Percentiles rank a stretch among this genome's conserved stretches.
Conservation (phyloP, 148 eudicot species). For the Bassia scoparia region DNA sequence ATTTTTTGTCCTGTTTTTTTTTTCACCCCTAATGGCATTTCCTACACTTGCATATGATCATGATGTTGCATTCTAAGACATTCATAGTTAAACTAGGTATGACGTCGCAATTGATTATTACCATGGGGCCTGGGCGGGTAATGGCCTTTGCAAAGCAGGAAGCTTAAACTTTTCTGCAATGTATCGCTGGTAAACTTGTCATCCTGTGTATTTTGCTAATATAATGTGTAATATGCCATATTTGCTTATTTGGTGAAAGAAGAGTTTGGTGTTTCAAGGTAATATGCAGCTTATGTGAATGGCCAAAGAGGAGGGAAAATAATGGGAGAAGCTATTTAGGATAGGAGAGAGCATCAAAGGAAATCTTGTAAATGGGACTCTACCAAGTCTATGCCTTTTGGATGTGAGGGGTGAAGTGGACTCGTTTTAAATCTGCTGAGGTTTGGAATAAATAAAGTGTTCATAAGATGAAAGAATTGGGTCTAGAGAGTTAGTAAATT, state of each 20-base stretch:
- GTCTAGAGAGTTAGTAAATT: conserved; percentile 59
- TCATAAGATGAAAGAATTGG: conserved; percentile 76
- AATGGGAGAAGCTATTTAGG: conserved; percentile 72
- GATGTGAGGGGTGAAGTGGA: conserved; percentile 69
- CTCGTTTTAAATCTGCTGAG: conserved; percentile 46
- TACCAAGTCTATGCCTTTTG: conserved; percentile 24
- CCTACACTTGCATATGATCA: not conserved
- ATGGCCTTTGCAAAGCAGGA: conserved; percentile 81
- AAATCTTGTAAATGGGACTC: conserved; percentile 34
- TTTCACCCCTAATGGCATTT: not conserved
- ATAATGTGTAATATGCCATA: not conserved
- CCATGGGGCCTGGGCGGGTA: conserved; percentile 91
- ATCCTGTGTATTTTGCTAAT: not conserved
- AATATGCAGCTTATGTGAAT: conserved; percentile 79
- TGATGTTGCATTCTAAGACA: conserved; percentile 11
- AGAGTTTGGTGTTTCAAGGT: not conserved
- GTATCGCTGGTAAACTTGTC: conserved; percentile 57
- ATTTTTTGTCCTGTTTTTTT: not conserved
- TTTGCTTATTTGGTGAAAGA: not conserved
- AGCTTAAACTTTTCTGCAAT: conserved; percentile 78
- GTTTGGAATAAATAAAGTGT: conserved; percentile 34
- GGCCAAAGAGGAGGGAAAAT: conserved; percentile 90
- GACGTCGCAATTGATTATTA: conserved; percentile 86
- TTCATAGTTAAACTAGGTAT: conserved; percentile 42
- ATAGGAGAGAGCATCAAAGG: conserved; percentile 60